Evolutionary conservation across 306 rosid genomes (phyloP).

Genomic region (Cicer chorassanicum): DNA sequence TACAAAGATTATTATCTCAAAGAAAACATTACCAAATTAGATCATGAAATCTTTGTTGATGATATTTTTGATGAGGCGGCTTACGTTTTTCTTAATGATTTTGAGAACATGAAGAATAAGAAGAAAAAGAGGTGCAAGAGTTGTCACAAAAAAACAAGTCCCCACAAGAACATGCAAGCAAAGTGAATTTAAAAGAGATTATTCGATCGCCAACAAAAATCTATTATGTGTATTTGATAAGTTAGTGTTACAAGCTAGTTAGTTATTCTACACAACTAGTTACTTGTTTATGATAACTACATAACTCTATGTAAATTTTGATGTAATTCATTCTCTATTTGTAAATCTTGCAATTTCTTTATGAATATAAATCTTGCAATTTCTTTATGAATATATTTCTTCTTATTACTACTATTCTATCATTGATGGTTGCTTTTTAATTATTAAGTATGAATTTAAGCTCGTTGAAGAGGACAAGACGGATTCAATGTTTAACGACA

Average conservation of each 20-base stretch:
- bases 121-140: slow-evolving; percentile 39
- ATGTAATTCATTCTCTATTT: too few species aligned
- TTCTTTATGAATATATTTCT: neutral
- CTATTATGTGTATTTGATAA: neutral
- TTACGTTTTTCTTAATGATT: neutral
- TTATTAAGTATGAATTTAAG: too few species aligned
- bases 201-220: slow-evolving; percentile 19
- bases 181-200: slow-evolving; percentile 33
- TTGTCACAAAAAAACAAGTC: slow-evolving; percentile 50
- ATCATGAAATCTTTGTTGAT: neutral
- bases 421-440: too few species aligned
- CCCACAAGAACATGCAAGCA: slow-evolving; percentile 38
- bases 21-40: neutral
- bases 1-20: slow-evolving; percentile 24
- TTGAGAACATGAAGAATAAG: neutral
- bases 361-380: too few species aligned
- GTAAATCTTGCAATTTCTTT: neutral
- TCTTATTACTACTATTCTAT: neutral
- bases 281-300: too few species aligned
- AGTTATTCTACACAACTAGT: too few species aligned
- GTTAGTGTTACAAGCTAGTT: too few species aligned
- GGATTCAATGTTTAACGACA: too few species aligned
- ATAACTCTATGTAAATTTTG: too few species aligned
- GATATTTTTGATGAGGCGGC: neutral
- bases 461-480: too few species aligned